Base-by-base conservation (phyloP, 2,329 filamentous ascomycete genomes). In the Xylaria sp. region DNA sequence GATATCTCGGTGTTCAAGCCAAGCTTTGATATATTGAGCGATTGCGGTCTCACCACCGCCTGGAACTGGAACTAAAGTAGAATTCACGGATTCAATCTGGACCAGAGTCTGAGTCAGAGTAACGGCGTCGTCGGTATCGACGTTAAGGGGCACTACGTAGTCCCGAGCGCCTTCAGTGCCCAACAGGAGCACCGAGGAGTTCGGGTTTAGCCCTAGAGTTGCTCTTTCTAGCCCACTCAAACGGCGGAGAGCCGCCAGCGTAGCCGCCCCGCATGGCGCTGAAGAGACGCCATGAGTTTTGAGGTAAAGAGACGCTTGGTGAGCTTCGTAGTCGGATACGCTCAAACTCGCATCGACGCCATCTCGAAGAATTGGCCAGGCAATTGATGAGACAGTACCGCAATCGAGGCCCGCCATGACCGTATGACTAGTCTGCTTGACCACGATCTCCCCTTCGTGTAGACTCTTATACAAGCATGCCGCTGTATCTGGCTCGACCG, bases 141-240 rank as follows among this genome's bases (percentile, higher is more conserved):
- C 78, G 29, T 52, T 72, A 4, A 63, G 59, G 1, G 83, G 83
- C 2, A 67, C 56, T 0, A 68, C 58, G 63, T 90, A 89, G 2
- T 80, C 76, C 31, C 88, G 78, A 10, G 70, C 68, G 0, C 87
- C 86, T 70, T 90, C 88, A 0, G 89, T 91, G 64, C 83, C 86
- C 21, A 91, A 80, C 0, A 92, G 71, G 0, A 91, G 80, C 0
- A 91, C 79, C 0, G 85, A 79, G 0, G 85, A 83, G 10, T 84
- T 74, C 0, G 74, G 67, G 10, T 75, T 70, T 0, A 85, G 67
- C 0, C 72, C 71, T 0, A 83, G 65, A 0, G 69, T 61, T 1
- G 72, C 62, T 29, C 73, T 73, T n/a, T 78, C 71, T 0, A 29
- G 38, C n/a, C 52, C 43, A 27, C 37, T 49, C 27, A 66, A 44